Base-by-base conservation (phyloP, 306 rosid species). In the Vicia faba region DNA sequence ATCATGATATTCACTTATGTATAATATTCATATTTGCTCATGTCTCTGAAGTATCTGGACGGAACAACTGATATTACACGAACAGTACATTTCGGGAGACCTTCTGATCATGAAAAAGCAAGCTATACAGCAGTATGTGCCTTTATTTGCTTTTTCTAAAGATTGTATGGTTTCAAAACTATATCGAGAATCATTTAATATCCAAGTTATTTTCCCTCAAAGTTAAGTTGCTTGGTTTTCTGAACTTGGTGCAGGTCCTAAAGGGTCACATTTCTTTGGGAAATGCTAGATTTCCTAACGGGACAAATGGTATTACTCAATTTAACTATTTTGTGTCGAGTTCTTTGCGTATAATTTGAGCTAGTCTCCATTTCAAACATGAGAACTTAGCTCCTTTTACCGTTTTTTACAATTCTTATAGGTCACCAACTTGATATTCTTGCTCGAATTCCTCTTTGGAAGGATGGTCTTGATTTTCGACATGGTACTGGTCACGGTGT, bases 401-500 rank as follows among this genome's bases (percentile, higher is more conserved):
- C 2, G 9, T 23, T 31, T 60, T 41, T 63, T 13, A 1, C 20
- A 70, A 71, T 68, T 35, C 64, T 26, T 78, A 46, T 71, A 90
- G 99, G 99, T 43, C 86, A 90, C 39, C 54, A 83, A 26, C 88
- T 95, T 46, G 99, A 95, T 83, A 84, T 90, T 81, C 96, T 95
- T 82, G 92, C 99, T 69, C 92, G 99, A 82, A 63, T 90, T 66
- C 96, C 97, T 45, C 68, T 95, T 78, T 95, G 99, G 99, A 90
- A 86, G 72, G 43, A 85, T 75, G 97, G 99, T 80, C 96, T 95
- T 66, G 99, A 95, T 86, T 95, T 88, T 78, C 95, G 95, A 67
- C 99, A 90, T 78, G 99, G 99, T 69, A 95, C 99, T 72, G 99
- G 99, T 62, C 99, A 95, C 83, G 99, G 99, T 49, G 81, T 95